These are phyloP conservation scores for Streptanthus diversifolius DNA, from an alignment of 345 rosid genomes.

Conservation along the genomic window DNA sequence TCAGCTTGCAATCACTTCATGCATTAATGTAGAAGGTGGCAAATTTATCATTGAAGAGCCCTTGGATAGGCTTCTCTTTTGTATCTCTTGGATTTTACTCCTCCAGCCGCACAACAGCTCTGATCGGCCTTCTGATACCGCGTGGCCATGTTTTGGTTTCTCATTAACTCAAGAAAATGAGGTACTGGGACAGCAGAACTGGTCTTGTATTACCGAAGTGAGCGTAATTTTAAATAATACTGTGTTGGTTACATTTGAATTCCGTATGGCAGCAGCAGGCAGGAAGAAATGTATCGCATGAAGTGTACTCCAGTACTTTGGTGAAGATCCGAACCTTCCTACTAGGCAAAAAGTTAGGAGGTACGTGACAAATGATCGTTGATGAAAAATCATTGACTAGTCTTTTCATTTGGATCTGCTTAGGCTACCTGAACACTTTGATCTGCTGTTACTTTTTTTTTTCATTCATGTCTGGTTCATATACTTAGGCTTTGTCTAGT, in stretches of 20 bases:
- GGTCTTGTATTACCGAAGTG: not conserved
- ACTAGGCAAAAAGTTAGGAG: slow-evolving; percentile 49
- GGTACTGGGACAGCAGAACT: slow-evolving; percentile 38
- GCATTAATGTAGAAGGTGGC: slow-evolving; percentile 51
- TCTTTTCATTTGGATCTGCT: not conserved
- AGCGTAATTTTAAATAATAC: not conserved
- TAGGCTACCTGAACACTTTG: not conserved
- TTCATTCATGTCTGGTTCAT: not conserved
- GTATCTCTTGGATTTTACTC: slow-evolving; percentile 68
- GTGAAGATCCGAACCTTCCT: slow-evolving; percentile 51
- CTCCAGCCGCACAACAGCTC: slow-evolving; percentile 54
- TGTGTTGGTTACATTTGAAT: not conserved
- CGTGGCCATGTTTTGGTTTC: slow-evolving; percentile 70
- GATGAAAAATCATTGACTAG: not conserved
- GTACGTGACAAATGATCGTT: slow-evolving; percentile 33
- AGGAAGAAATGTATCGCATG: slow-evolving; percentile 45
- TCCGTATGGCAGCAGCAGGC: slow-evolving; percentile 42
- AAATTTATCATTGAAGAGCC: slow-evolving; percentile 63
- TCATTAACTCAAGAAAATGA: slow-evolving; percentile 84
- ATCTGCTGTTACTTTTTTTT: not conserved
- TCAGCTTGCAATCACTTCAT: slow-evolving; percentile 49
- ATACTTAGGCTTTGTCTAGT: slow-evolving; percentile 19
- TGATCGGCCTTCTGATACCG: slow-evolving; percentile 38
- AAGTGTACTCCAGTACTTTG: slow-evolving; percentile 55
- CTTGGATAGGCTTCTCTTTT: slow-evolving; percentile 67